These are phyloP conservation scores for Plasmopara halstedii DNA, from an alignment of 352 stramenopile genomes.

Conservation along the genomic window DNA sequence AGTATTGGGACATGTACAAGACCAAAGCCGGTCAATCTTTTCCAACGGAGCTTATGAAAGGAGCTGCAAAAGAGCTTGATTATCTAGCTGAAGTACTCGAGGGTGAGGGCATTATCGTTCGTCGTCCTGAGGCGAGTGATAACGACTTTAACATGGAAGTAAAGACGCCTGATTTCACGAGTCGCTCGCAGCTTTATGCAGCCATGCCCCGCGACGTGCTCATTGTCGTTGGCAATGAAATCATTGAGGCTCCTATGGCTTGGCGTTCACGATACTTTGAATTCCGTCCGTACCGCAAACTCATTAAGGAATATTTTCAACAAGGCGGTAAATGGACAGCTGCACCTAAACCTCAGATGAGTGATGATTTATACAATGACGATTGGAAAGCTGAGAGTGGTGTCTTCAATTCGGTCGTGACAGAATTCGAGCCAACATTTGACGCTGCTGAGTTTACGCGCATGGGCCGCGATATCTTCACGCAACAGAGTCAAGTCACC, in stretches of 20 bases:
- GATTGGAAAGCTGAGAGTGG: conserved; percentile 72
- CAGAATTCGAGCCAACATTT: conserved; percentile 86
- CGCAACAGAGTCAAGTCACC: conserved; percentile 86
- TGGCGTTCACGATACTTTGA: conserved; percentile 89
- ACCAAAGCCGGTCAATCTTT: conserved; percentile 71
- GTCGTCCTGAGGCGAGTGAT: conserved; percentile 54
- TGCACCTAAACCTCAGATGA: conserved; percentile 86
- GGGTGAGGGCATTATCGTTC: conserved; percentile 77
- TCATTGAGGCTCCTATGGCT: conserved; percentile 85
- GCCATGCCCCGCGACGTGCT: conserved; percentile 86
- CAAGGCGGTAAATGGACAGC: conserved; percentile 84
- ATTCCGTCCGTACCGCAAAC: conserved; percentile 80
- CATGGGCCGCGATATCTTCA: conserved; percentile 88
- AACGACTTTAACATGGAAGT: conserved; percentile 69
- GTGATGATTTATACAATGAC: conserved; percentile 84
- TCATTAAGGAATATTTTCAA: conserved; percentile 89
- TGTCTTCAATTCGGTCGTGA: conserved; percentile 83
- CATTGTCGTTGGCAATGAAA: conserved; percentile 88
- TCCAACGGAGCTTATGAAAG: conserved; percentile 65
- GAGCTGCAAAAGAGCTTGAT: conserved; percentile 75
- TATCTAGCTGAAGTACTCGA: conserved; percentile 81
- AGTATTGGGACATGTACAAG: conserved; percentile 90
- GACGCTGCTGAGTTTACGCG: conserved; percentile 87
- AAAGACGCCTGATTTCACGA: conserved; percentile 83
- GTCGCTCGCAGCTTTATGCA: conserved; percentile 76